Percentiles rank a stretch among this genome's conserved stretches.
phyloP scores from a whole-genome alignment of 805 yeast species.

The Kuraishia capsulata region DNA sequence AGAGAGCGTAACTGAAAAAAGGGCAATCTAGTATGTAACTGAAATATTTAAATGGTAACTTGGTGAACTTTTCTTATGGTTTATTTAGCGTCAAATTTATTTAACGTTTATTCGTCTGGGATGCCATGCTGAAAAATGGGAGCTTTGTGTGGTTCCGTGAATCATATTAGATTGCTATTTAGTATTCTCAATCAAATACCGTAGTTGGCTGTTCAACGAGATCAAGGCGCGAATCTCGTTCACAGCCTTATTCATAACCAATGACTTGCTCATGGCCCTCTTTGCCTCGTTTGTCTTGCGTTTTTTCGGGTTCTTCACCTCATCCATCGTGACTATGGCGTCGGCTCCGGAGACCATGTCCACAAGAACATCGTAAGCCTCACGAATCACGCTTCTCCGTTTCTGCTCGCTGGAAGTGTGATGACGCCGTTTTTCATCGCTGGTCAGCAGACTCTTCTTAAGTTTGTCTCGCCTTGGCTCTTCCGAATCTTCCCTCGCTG shows the following conservation, averaged over 20 bases:
- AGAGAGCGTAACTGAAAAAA: too few relatives aligned
- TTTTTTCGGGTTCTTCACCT: neutral
- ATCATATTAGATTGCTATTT: too few relatives aligned
- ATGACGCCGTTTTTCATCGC: slow-evolving; percentile 23
- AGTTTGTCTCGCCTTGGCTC: neutral
- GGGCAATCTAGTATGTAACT: too few relatives aligned
- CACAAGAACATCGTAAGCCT: slow-evolving; percentile 24
- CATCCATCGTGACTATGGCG: slow-evolving; percentile 4
- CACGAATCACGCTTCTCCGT: slow-evolving; percentile 25
- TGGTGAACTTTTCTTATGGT: too few relatives aligned
- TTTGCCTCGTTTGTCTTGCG: slow-evolving; percentile 4
- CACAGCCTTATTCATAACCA: slow-evolving; percentile 16
- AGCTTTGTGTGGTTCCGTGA: too few relatives aligned
- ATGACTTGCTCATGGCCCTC: slow-evolving; percentile 11
- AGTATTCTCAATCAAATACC: slow-evolving; percentile 1
- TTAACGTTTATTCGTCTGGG: too few relatives aligned
- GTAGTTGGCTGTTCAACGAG: slow-evolving; percentile 10
- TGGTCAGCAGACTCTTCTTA: slow-evolving; percentile 11
- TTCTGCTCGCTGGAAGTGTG: slow-evolving; percentile 30
- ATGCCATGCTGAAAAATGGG: too few relatives aligned
- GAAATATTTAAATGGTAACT: too few relatives aligned
- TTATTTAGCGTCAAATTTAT: too few relatives aligned
- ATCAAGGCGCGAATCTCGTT: slow-evolving; percentile 17
- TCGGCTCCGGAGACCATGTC: slow-evolving; percentile 12
- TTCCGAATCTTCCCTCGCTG: neutral